phyloP scores from a whole-genome alignment of 257 asterid species.

The Solanum piurae region DNA sequence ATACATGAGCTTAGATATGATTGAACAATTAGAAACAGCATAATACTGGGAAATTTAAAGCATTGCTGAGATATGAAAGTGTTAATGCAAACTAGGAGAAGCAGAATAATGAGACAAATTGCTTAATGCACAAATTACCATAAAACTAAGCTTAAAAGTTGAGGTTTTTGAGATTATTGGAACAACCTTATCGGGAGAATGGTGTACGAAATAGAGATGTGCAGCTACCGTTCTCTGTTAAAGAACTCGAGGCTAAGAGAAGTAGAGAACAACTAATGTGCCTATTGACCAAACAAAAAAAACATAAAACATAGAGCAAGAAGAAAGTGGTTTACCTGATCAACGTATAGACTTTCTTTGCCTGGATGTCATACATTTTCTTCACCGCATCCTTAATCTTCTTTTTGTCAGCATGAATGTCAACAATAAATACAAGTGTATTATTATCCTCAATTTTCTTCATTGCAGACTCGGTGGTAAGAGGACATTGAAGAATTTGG shows the following conservation, averaged over 20 bases:
- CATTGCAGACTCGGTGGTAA: constrained; percentile 48
- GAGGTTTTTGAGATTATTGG: neutral
- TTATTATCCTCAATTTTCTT: constrained; percentile 48
- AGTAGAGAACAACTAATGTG: neutral
- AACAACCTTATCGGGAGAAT: neutral
- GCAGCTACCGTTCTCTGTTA: neutral
- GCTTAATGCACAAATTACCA: neutral
- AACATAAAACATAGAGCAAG: neutral
- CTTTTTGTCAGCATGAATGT: constrained; percentile 42
- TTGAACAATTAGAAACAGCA: neutral
- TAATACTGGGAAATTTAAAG: neutral
- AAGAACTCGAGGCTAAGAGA: neutral
- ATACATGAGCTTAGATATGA: neutral
- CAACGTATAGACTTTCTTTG: constrained; percentile 42
- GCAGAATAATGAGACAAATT: too few relatives aligned
- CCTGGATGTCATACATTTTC: constrained; percentile 44
- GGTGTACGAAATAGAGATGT: neutral
- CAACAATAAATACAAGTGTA: constrained; percentile 41
- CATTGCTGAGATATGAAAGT: neutral
- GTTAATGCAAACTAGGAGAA: neutral
- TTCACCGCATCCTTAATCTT: constrained; percentile 42
- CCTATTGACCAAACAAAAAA: neutral
- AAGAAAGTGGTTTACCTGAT: constrained; percentile 25
- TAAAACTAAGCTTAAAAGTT: neutral
- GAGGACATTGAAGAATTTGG: constrained; percentile 31